Base-by-base conservation (phyloP, 73 alveolate species). In the Stentor coeruleus region DNA sequence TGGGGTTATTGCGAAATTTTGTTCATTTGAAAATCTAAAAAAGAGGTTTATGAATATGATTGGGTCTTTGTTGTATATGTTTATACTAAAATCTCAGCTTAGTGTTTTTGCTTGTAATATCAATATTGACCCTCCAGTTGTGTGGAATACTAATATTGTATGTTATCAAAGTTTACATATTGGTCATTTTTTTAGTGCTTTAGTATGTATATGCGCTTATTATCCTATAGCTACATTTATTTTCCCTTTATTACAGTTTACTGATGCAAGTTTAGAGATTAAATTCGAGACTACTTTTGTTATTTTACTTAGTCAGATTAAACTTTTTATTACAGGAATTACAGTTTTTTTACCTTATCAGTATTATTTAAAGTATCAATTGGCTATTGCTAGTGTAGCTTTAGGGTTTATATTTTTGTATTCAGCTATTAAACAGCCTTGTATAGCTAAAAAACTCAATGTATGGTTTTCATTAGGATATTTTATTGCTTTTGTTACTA, bases 161-260 rank as follows among this genome's bases (percentile, higher is more conserved):
- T 75, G 83, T 66, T 75, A 26, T 75, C 11, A 15, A 1, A n/a
- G 28, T 20, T n/a, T 6, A 20, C 72, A 75, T 35, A 26, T 31
- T 1, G 15, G 35, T n/a, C 39, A 75, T 2, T 20, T 75, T 35
- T 75, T 75, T 1, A 37, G 26, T 39, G 72, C 74, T n/a, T 37
- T 75, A 37, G 0, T 31, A 20, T 15, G 83, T 20, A 39, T 75
- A 26, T n/a, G n/a, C 14, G 39, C 39, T 75, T 75, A 75, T 2
- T 75, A 75, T 75, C 83, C 83, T 37, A 2, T 75, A 15, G 83
- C 83, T n/a, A 75, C 83, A 37, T 75, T 75, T 75, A 20, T 75
- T 11, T 75, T 20, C 38, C 83, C 83, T 37, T 1, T 39, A 2
- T 38, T 75, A n/a, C 72, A 75, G 33, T 75, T 75, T 2, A n/a